Conservation (phyloP, 2,329 filamentous ascomycete species). For the Waltergamsia citrina region DNA sequence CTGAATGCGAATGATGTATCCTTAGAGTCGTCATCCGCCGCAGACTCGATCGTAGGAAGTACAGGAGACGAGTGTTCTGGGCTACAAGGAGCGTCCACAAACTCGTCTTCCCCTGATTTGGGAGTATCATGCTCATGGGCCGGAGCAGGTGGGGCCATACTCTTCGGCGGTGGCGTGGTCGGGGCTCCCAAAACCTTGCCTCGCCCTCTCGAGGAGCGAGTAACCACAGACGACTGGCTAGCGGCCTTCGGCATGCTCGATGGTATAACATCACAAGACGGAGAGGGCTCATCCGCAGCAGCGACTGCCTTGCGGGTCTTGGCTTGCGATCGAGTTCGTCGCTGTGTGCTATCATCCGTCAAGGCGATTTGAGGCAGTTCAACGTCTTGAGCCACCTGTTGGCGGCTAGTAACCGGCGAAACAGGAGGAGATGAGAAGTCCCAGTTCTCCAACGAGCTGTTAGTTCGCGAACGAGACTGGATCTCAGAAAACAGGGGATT, state of each 20-base stretch:
- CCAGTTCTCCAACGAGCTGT: constrained; percentile 30
- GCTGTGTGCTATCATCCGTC: constrained; percentile 6
- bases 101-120: constrained; percentile 34
- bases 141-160: not conserved
- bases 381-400: constrained; percentile 8
- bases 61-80: constrained; percentile 16
- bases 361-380: constrained; percentile 8
- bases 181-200: not conserved
- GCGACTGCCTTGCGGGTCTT: constrained; percentile 1
- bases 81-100: constrained; percentile 38
- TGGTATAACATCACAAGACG: constrained; percentile 13
- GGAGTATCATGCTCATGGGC: constrained; percentile 19
- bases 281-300: not conserved
- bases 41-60: constrained; percentile 3
- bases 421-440: constrained; percentile 49
- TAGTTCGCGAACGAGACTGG: constrained; percentile 32
- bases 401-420: constrained; percentile 32
- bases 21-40: constrained; percentile 4
- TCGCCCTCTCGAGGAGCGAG: not conserved
- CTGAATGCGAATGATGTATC: constrained; percentile 29
- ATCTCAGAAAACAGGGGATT: constrained; percentile 44
- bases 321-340: constrained; percentile 3
- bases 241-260: constrained; percentile 14
- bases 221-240: constrained; percentile 4
- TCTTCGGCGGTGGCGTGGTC: constrained; percentile 8